These are phyloP conservation scores for Achaetomiella virescens DNA, from an alignment of 495 filamentous ascomycete species.

Conservation along the genomic window DNA sequence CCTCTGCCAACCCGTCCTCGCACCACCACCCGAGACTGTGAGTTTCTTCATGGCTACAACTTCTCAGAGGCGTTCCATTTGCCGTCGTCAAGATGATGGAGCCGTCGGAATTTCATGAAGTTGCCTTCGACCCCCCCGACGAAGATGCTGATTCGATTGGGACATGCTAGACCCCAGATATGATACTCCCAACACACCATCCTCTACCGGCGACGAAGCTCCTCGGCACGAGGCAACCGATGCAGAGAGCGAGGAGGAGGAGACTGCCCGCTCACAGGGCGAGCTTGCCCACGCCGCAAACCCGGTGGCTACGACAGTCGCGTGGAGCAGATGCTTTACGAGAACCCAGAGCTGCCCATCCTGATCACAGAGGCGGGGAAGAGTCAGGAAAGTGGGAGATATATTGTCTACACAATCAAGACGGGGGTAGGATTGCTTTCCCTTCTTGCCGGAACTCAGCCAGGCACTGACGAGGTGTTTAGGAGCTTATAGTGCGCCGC, in stretches of 20 bases:
- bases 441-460: background rate
- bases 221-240: constrained; percentile 26
- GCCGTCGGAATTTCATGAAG: constrained; percentile 25
- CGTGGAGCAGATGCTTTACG: constrained; percentile 93
- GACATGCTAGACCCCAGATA: constrained; percentile 38
- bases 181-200: constrained; percentile 40
- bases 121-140: constrained; percentile 12
- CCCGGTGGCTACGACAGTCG: constrained; percentile 87
- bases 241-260: constrained; percentile 40
- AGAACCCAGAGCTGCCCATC: constrained; percentile 83
- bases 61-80: background rate
- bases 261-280: constrained; percentile 50
- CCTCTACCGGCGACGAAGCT: constrained; percentile 39
- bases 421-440: constrained; percentile 66
- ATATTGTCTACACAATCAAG: constrained; percentile 93
- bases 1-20: constrained; percentile 60
- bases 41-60: constrained; percentile 23
- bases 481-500: constrained; percentile 92
- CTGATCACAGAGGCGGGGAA: constrained; percentile 91
- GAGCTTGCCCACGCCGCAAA: constrained; percentile 54
- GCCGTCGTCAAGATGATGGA: constrained; percentile 27
- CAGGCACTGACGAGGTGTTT: constrained; percentile 17
- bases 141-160: constrained; percentile 41
- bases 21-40: constrained; percentile 49
- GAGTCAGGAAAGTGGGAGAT: constrained; percentile 79